Base-by-base conservation (phyloP, 2,329 filamentous ascomycete species). In the Fonsecaea pugnacius region DNA sequence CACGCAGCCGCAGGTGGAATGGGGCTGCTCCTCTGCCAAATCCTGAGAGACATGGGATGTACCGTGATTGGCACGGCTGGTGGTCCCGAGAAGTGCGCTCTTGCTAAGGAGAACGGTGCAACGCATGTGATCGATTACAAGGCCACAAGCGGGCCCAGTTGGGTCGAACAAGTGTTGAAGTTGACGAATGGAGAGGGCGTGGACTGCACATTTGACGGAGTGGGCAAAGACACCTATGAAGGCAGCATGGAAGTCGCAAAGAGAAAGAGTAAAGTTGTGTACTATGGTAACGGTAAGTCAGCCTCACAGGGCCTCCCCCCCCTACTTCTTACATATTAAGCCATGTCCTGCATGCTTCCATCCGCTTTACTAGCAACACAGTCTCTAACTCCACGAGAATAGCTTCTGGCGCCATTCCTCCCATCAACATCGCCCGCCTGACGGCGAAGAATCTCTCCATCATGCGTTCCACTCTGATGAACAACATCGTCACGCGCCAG, bases 1-100 rank as follows among this genome's bases (percentile, higher is more conserved):
- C 91, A 95, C 71, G 92, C 92, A 0, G 92, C 92, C 0, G 92
- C 92, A 0, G 92, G 92, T 14, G 92, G 92, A 14, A 91, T 92
- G 0, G 91, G 91, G 0, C 79, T 89, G 43, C 85, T 91, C 77
- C 83, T 96, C 32, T 63, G 61, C 46, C 91, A 96, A 81, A 78
- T 96, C 70, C 79, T 96, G 46, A 85, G 84, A 69, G 80, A 84
- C 0, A 81, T 92, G 1, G 92, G 91, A 1, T 92, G 91, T 12
- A 86, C 85, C 70, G 87, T 89, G 24, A 95, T 97, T 72, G 92
- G 88, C 1, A 94, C 91, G 3, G 91, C 91, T 0, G 88, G 87
- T 54, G 89, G 88, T 38, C 75, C 80, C 5, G 90, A 89, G 75
- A 96, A 96, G 80, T 82, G 88, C 52, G 85, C 84, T 52, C 74